Percentiles rank a stretch among this genome's conserved stretches.
These are phyloP conservation scores for Fragaria ananassa DNA, from an alignment of 306 rosid genomes.

Conservation along the genomic window DNA sequence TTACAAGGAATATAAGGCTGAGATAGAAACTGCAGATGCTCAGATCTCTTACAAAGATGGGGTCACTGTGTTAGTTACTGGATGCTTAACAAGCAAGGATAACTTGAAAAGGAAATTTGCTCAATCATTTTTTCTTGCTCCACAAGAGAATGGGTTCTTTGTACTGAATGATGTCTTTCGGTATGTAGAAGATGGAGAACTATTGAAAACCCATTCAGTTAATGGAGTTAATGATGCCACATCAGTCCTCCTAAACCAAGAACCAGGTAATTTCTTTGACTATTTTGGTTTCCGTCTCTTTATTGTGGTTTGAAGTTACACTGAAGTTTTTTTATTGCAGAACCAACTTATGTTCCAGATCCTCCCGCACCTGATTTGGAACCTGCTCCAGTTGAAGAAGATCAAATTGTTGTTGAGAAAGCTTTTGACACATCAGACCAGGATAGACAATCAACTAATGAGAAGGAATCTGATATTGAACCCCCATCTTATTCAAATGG, in stretches of 20 bases:
- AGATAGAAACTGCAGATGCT: conserved; percentile 75
- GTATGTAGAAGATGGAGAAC: conserved; percentile 55
- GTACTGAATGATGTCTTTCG: conserved; percentile 75
- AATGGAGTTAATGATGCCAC: conserved; percentile 35
- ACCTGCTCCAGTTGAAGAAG: conserved; percentile 34
- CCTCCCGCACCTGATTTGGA: conserved; percentile 44
- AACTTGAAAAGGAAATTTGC: conserved; percentile 60
- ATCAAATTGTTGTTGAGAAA: conserved; percentile 35
- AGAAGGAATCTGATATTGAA: conserved; percentile 37
- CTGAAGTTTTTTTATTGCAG: conserved; percentile 36
- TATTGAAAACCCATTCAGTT: conserved; percentile 33
- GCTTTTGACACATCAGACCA: conserved; percentile 38
- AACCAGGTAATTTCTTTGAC: conserved; percentile 38
- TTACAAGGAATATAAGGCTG: conserved; percentile 57
- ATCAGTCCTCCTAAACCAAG: conserved; percentile 34
- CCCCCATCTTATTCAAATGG: conserved; percentile 44
- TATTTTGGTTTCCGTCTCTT: not conserved
- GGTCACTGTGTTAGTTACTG: conserved; percentile 75
- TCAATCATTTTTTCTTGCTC: conserved; percentile 80
- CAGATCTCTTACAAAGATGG: conserved; percentile 60
- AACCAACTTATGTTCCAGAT: conserved; percentile 39
- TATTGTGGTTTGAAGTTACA: conserved; percentile 9
- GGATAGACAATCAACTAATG: conserved; percentile 36
- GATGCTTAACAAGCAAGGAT: conserved; percentile 73
- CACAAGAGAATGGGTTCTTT: conserved; percentile 71